A percentile compares a stretch with the other conserved stretches of the same genome.
Conservation (phyloP, 2,329 filamentous ascomycete species). For the Calonectria crousiana region DNA sequence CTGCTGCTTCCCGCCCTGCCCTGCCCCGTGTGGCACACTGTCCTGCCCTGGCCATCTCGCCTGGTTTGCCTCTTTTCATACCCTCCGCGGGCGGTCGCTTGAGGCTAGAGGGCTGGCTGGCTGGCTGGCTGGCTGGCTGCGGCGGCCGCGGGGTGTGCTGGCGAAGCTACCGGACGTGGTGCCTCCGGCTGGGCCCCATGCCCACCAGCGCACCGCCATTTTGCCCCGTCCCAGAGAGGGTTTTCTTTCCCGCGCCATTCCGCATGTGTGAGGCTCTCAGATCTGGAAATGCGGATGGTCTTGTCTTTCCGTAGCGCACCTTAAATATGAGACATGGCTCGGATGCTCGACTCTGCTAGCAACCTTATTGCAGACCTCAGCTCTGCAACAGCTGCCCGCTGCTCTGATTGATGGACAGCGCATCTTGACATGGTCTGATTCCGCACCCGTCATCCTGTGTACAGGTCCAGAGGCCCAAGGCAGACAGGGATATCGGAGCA, state of each 20-base stretch:
- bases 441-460: slow-evolving; percentile 14
- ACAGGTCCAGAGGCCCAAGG: slow-evolving; percentile 4
- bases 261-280: slow-evolving; percentile 13
- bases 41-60: slow-evolving; percentile 11
- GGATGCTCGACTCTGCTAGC: background rate
- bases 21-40: slow-evolving; percentile 2
- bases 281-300: slow-evolving; percentile 5
- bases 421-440: slow-evolving; percentile 15
- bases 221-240: background rate
- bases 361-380: slow-evolving; percentile 2
- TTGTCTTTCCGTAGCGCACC: slow-evolving; percentile 16
- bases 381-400: background rate
- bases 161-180: slow-evolving; percentile 1
- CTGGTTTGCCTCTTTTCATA: slow-evolving; percentile 14
- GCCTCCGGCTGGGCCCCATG: slow-evolving; percentile 17
- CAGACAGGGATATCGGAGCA: background rate
- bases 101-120: slow-evolving; percentile 18
- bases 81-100: slow-evolving; percentile 14
- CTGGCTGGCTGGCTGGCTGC: slow-evolving; percentile 11
- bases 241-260: background rate
- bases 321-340: slow-evolving; percentile 18
- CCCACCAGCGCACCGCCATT: slow-evolving; percentile 19
- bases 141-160: slow-evolving; percentile 6
- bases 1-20: slow-evolving; percentile 14
- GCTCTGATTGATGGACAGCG: background rate